A percentile compares a stretch with the other conserved stretches of the same genome.
Conservation (phyloP, 2,329 filamentous ascomycete species). For the Didymella pinodella region DNA sequence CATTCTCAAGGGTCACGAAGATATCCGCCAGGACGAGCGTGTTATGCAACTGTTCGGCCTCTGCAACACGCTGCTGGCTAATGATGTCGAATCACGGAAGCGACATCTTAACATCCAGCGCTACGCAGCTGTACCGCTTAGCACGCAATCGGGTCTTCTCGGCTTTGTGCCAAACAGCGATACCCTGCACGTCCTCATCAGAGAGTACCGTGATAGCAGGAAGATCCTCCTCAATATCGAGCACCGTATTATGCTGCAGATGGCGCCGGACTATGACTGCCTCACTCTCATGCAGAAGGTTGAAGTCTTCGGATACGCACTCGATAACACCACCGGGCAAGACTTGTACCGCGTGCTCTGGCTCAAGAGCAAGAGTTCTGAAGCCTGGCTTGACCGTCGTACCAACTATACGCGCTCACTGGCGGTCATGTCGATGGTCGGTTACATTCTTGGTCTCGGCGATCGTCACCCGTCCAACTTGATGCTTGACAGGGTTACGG, state of each 20-base stretch:
- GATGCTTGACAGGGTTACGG: slow-evolving; percentile 94
- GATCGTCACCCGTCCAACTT: slow-evolving; percentile 98
- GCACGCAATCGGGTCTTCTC: slow-evolving; percentile 92
- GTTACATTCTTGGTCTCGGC: slow-evolving; percentile 95
- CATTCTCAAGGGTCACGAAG: slow-evolving; percentile 96
- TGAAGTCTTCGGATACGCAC: slow-evolving; percentile 97
- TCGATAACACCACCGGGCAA: slow-evolving; percentile 99
- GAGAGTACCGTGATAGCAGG: slow-evolving; percentile 94
- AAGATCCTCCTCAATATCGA: slow-evolving; percentile 99
- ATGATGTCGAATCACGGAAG: slow-evolving; percentile 96
- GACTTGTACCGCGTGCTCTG: slow-evolving; percentile 97
- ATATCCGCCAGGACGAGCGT: slow-evolving; percentile 97
- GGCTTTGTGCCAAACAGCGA: slow-evolving; percentile 99
- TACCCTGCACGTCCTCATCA: slow-evolving; percentile 93
- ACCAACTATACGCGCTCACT: slow-evolving; percentile 99
- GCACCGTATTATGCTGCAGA: slow-evolving; percentile 99
- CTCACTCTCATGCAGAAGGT: slow-evolving; percentile 99
- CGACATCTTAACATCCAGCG: slow-evolving; percentile 95
- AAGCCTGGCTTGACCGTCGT: slow-evolving; percentile 94
- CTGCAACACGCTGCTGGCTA: slow-evolving; percentile 91
- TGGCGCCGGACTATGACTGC: slow-evolving; percentile 99
- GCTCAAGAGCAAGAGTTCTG: slow-evolving; percentile 98
- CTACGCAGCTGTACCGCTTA: slow-evolving; percentile 95
- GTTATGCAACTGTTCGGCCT: slow-evolving; percentile 99
- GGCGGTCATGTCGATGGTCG: slow-evolving; percentile 99